Percentiles rank a stretch among this genome's conserved stretches.
These are phyloP conservation scores for Euphorbia schlechtendalii DNA, from an alignment of 441 rosid genomes.

Conservation along the genomic window DNA sequence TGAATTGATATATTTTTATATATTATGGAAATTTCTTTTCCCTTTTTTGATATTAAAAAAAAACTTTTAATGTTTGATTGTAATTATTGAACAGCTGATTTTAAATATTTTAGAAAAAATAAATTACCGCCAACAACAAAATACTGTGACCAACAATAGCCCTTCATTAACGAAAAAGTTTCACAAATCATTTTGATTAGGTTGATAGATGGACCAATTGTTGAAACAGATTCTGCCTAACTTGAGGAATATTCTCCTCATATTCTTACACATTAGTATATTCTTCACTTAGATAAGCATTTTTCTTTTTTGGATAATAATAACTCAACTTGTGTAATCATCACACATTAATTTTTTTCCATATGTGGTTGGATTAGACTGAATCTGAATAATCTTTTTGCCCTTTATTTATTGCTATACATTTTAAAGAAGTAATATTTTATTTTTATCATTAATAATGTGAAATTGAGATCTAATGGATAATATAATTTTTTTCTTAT, in stretches of 20 bases:
- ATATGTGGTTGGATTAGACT: neutral
- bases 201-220: neutral
- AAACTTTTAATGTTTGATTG: no score
- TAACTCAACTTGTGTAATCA: neutral
- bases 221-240: conserved; percentile 4
- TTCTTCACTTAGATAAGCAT: conserved; percentile 2
- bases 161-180: no score
- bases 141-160: no score
- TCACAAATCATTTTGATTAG: neutral
- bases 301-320: conserved; percentile 4
- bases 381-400: neutral
- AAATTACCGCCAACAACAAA: no score
- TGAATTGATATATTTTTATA: no score
- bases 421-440: neutral
- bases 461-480: neutral
- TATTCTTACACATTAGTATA: neutral
- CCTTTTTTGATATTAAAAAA: no score
- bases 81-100: no score
- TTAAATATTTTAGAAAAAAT: no score
- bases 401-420: neutral
- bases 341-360: no score
- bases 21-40: no score
- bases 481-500: neutral
- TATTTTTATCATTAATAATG: neutral
- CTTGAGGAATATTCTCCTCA: conserved; percentile 11